Percentiles rank a stretch among this genome's conserved stretches.
Conservation (phyloP, 768 basidiomycete species). For the Harrya chromipes region DNA sequence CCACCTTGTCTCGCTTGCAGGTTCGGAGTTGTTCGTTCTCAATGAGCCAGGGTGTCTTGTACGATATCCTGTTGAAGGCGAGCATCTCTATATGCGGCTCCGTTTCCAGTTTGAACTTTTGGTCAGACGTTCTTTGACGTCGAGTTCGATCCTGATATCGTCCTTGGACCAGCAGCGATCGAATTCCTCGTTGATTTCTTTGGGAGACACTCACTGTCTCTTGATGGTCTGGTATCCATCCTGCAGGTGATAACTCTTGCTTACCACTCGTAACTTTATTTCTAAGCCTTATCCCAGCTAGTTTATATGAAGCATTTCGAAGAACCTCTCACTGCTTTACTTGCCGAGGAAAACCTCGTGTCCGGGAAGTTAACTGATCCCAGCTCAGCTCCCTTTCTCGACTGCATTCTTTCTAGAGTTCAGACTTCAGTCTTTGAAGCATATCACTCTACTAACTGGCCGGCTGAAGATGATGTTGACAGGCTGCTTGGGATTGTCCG, state of each 20-base stretch:
- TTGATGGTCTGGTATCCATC: conserved; percentile 54
- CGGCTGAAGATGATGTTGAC: conserved; percentile 24
- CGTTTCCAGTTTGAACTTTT: neutral
- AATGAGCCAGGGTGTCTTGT: conserved; percentile 44
- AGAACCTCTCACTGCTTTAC: conserved; percentile 48
- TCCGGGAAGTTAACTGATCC: conserved; percentile 14
- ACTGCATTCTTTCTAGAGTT: conserved; percentile 37
- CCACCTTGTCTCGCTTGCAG: conserved; percentile 56
- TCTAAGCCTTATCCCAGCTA: conserved; percentile 39
- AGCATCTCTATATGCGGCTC: neutral
- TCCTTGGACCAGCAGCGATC: conserved; percentile 57
- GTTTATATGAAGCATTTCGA: conserved; percentile 69
- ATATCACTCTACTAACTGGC: conserved; percentile 25
- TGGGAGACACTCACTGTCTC: conserved; percentile 51
- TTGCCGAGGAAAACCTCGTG: conserved; percentile 8
- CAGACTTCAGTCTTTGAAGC: conserved; percentile 17
- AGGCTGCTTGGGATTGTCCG: conserved; percentile 36
- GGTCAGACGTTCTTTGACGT: conserved; percentile 63
- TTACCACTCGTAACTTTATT: neutral
- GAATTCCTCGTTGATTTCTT: conserved; percentile 58
- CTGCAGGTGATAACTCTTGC: conserved; percentile 50
- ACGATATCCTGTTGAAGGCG: conserved; percentile 56
- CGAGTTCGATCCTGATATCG: conserved; percentile 55
- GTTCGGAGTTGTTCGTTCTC: conserved; percentile 51
- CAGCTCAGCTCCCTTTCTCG: conserved; percentile 33